Conservation (phyloP, 805 yeast species). For the Kregervanrija pseudodelftensis region DNA sequence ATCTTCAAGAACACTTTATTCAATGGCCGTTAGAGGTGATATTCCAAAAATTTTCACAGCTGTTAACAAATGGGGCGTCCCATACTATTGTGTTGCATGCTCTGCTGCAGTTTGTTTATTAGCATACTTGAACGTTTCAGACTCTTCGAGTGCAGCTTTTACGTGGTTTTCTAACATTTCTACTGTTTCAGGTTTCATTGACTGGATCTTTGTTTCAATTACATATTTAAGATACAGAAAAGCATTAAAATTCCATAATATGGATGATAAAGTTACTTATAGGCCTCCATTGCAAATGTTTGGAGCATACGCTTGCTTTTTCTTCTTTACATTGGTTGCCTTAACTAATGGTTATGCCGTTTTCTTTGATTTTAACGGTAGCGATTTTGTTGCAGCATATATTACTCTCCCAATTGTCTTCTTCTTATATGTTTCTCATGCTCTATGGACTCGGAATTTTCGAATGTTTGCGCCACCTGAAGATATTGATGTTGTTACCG, state of each 20-base stretch:
- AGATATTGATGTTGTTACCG: constrained; percentile 54
- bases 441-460: constrained; percentile 38
- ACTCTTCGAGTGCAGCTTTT: constrained; percentile 53
- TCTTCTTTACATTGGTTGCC: constrained; percentile 40
- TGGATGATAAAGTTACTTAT: constrained; percentile 52
- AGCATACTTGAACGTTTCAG: constrained; percentile 60
- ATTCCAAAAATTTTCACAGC: constrained; percentile 62
- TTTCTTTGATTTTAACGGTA: constrained; percentile 40
- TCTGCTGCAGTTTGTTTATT: constrained; percentile 43
- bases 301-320: constrained; percentile 44
- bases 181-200: constrained; percentile 60
- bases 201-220: constrained; percentile 50
- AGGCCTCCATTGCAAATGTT: constrained; percentile 50
- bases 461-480: constrained; percentile 43
- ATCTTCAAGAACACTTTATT: constrained; percentile 67
- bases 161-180: constrained; percentile 61
- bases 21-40: constrained; percentile 66
- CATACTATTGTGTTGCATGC: constrained; percentile 47
- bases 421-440: constrained; percentile 51
- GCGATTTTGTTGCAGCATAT: constrained; percentile 63
- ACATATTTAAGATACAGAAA: constrained; percentile 60
- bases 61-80: constrained; percentile 65
- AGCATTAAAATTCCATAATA: constrained; percentile 45
- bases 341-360: constrained; percentile 53
- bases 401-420: constrained; percentile 52